Evolutionary conservation across 305 asterid genomes (phyloP).

Genomic region (Fraxinus sp.): DNA sequence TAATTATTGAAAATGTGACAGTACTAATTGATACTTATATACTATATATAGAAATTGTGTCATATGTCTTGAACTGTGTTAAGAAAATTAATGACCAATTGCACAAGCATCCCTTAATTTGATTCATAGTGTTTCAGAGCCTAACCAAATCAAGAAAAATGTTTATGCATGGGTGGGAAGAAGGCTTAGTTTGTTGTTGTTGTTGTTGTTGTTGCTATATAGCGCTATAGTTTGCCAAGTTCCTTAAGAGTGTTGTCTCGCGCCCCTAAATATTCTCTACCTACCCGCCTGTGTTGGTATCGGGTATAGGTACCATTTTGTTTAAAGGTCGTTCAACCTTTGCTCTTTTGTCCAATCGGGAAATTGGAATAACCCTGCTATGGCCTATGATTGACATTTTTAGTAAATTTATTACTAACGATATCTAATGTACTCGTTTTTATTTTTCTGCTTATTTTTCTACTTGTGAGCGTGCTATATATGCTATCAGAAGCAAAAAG

Average conservation of each 20-base stretch:
- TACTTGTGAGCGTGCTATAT: neutral
- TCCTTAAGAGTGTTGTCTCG: neutral
- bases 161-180: neutral
- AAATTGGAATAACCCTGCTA: neutral
- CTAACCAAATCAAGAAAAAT: neutral
- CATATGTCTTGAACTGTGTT: constrained; percentile 13
- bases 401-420: neutral
- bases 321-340: neutral
- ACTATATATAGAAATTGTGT: neutral
- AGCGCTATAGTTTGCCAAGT: neutral
- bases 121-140: neutral
- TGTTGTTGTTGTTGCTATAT: neutral
- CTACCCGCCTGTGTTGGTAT: neutral
- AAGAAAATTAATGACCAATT: constrained; percentile 22
- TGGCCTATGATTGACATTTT: neutral
- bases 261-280: neutral
- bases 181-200: neutral
- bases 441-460: neutral
- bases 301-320: neutral
- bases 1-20: too few relatives aligned
- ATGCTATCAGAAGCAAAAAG: neutral
- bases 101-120: neutral
- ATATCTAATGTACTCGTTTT: neutral
- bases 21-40: neutral
- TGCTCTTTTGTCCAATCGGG: neutral